Base-by-base conservation (phyloP, 148 eudicot species). In the Fallopia convolvulus region DNA sequence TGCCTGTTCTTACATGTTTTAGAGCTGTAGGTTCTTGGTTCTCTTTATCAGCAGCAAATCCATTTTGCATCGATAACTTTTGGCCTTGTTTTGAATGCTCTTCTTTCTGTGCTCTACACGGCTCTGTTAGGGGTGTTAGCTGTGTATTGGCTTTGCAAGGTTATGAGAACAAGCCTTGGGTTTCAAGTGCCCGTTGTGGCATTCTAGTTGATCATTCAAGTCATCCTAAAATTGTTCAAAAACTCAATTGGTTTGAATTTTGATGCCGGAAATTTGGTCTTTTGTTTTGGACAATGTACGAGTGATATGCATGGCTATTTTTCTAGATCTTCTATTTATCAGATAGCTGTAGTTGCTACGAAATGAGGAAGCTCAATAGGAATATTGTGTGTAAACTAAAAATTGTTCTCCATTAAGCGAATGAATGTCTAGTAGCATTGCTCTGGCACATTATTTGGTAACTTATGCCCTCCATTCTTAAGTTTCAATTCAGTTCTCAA, bases 31-130 rank as follows among this genome's bases (percentile, higher is more conserved):
- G 17, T 63, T 63, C 4, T 56, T 56, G 1, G 36, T 10, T 30
- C 70, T 26, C 11, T 3, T 3, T 63, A 26, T 32, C 10, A 9
- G 5, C 30, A 30, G 40, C 10, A 58, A 23, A 18, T 15, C 3
- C 30, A 0, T 56, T 56, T 56, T 63, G 70, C 70, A 58, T 58
- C 20, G 65, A 58, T 0, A n/a, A 32, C 30, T 11, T 68, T 6
- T 61, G 70, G 32, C 70, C 39, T 61, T 61, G 70, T 61, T 26
- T 26, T 61, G 33, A 12, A 23, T 61, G 70, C 70, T 61, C 70
- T 10, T 2, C 70, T 2, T 0, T 9, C 11, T 61, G 65, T 61
- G 70, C 4, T 61, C 36, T 61, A 30, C 70, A 3, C 15, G 4
- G 32, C 4, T 18, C 65, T 60, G 70, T 12, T 26, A 23, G 68